phyloP scores from a whole-genome alignment of 306 rosid species.

The Prinsepia uniflora region DNA sequence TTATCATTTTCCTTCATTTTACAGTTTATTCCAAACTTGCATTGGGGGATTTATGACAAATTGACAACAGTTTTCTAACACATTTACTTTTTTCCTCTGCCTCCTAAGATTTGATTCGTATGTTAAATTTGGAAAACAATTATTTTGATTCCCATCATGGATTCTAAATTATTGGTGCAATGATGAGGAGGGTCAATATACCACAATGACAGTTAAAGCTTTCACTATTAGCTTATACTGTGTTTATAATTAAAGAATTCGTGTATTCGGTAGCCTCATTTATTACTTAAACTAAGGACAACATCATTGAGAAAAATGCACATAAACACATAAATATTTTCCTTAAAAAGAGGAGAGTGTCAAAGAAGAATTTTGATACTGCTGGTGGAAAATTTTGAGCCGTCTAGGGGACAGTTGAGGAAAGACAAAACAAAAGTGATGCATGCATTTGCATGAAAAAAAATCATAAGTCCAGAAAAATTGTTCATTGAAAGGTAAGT shows the following conservation, averaged over 20 bases:
- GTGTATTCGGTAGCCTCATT: too few species aligned
- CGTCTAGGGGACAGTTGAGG: not conserved
- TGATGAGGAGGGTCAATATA: not conserved
- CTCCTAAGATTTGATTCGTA: slow-evolving; percentile 17
- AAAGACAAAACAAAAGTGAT: not conserved
- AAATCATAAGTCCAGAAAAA: not conserved
- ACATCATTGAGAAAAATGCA: too few species aligned
- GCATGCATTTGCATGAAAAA: slow-evolving; percentile 8
- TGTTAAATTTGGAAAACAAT: slow-evolving; percentile 1
- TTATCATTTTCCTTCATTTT: not conserved
- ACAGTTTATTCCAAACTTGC: slow-evolving; percentile 9
- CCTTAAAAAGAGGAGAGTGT: not conserved
- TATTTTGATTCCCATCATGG: not conserved
- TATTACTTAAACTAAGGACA: too few species aligned
- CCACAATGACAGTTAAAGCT: not conserved
- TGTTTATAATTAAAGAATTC: too few species aligned
- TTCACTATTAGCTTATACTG: too few species aligned
- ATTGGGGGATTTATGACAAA: not conserved
- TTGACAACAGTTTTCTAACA: not conserved
- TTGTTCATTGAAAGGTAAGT: slow-evolving; percentile 12
- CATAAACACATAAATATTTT: not conserved
- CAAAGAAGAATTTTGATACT: not conserved
- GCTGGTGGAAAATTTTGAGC: not conserved
- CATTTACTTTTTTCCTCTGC: slow-evolving; percentile 4
- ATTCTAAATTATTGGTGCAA: not conserved